Percentiles rank a stretch among this genome's conserved stretches.
Conservation (phyloP, 2,329 filamentous ascomycete species). For the Annulohypoxylon truncatum region DNA sequence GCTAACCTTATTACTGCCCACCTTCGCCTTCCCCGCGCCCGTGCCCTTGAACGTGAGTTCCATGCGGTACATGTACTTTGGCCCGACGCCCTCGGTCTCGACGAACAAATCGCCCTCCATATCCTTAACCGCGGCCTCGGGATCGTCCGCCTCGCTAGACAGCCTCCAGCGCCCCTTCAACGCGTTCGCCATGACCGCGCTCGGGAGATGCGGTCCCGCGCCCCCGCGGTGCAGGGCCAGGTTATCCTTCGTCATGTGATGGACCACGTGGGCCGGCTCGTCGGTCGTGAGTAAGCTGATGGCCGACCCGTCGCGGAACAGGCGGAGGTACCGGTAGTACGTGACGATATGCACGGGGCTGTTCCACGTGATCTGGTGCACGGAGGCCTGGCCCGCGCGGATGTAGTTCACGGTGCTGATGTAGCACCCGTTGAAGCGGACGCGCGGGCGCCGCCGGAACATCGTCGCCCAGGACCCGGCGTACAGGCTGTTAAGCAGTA, state of each 20-base stretch:
- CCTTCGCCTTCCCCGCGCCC: slow-evolving; percentile 68
- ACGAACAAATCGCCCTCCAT: slow-evolving; percentile 78
- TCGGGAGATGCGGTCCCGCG: slow-evolving; percentile 55
- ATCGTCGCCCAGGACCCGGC: slow-evolving; percentile 71
- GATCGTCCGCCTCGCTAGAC: slow-evolving; percentile 51
- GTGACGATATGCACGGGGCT: slow-evolving; percentile 94
- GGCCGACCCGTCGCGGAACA: slow-evolving; percentile 88
- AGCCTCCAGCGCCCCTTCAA: slow-evolving; percentile 68
- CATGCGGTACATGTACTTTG: slow-evolving; percentile 87
- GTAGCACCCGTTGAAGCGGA: slow-evolving; percentile 96
- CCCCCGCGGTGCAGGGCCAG: slow-evolving; percentile 61
- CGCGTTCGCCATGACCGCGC: slow-evolving; percentile 74
- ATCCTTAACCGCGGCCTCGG: slow-evolving; percentile 51
- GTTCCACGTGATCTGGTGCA: slow-evolving; percentile 78
- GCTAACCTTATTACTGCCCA: slow-evolving; percentile 76
- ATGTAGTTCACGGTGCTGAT: slow-evolving; percentile 97
- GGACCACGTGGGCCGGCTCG: slow-evolving; percentile 89
- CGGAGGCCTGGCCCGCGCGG: slow-evolving; percentile 79
- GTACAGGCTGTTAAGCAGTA: slow-evolving; percentile 60
- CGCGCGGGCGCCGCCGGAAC: slow-evolving; percentile 83
- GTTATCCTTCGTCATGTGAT: slow-evolving; percentile 79
- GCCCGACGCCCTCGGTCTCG: slow-evolving; percentile 84
- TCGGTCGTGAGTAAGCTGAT: slow-evolving; percentile 83
- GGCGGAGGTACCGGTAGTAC: slow-evolving; percentile 96
- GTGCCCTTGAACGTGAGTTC: slow-evolving; percentile 77